phyloP scores from a whole-genome alignment of 305 asterid species.

The Caryopteris hybrid region DNA sequence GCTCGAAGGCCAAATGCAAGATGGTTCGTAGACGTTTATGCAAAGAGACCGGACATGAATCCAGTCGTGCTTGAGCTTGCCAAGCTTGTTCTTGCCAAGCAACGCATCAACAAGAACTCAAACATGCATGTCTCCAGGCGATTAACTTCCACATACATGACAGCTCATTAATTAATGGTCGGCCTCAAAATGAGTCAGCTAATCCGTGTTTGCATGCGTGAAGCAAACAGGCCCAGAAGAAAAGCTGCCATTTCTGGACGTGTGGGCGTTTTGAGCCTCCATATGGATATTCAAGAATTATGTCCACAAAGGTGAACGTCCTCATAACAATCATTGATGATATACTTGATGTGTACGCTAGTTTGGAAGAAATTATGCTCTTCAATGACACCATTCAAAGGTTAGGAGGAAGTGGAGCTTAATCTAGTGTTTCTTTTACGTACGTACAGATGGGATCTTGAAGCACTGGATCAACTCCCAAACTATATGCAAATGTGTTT shows the following conservation, averaged over 20 bases:
- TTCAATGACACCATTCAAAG: neutral
- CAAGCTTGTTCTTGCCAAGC: too few species aligned
- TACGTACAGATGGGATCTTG: too few species aligned
- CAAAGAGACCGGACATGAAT: too few species aligned
- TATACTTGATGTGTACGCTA: neutral
- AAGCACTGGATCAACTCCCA: too few species aligned
- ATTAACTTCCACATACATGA: neutral
- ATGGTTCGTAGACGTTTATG: too few species aligned
- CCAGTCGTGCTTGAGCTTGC: too few species aligned
- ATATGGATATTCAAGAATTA: neutral
- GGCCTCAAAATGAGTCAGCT: too few species aligned
- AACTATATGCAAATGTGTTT: too few species aligned
- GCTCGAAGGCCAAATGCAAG: neutral
- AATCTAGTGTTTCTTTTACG: too few species aligned
- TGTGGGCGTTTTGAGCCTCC: neutral
- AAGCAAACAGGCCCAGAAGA: too few species aligned
- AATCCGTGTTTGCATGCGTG: too few species aligned
- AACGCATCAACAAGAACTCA: neutral
- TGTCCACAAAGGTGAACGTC: neutral
- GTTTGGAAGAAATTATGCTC: neutral
- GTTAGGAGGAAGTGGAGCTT: too few species aligned
- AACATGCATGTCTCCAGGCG: neutral
- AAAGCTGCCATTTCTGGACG: neutral
- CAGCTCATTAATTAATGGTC: neutral
- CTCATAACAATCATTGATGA: neutral